Evolutionary conservation across 169 alveolate genomes (phyloP), one percentile per base, ranked within the genome.

Genomic region (Besnoitia besnoiti): DNA sequence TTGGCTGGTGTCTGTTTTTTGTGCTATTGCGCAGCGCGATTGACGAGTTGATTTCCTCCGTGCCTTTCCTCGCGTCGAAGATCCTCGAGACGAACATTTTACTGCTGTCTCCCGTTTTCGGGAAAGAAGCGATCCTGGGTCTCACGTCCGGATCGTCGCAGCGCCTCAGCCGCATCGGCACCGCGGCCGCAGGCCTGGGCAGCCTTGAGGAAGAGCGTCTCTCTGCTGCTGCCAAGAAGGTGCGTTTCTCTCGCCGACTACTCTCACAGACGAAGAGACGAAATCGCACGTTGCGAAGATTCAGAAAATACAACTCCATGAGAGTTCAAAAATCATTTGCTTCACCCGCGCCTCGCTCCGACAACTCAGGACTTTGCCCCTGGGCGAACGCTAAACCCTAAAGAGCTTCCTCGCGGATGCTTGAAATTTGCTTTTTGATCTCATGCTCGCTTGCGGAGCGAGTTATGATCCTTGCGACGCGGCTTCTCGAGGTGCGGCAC

Each of bases 1-100:
- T 55, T 55, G 30, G 4, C 67, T 55, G 5, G 12, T n/a, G 67
- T 19, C 24, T 7, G 12, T 19, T 5, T 55, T 24, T 73, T 19
- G 44, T 30, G 14, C n/a, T 73, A 4, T 0, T 30, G 5, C 37
- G 37, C 89, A 80, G 91, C 8, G 87, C 61, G 2, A 49, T 85
- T 21, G 90, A 91, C 91, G 94, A 91, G 73, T 91, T 91, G 2
- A 59, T 91, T 24, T 46, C 94, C 40, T 91, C 94, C 27, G 91
- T 94, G 14, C 94, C 94, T 24, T 94, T 93, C 39, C 47, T 94
- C 62, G 96, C 96, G n/a, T 90, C 93, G 44, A 94, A 94, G 85
- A 93, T 93, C n/a, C 85, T 94, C 47, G 96, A 94, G 44, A 93
- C 95, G 44, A 94, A 92, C 49, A 37, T 94, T 61, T 92, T 92